Conservation (phyloP, 1,284 basidiomycete species). For the Polyporus tsugae region DNA sequence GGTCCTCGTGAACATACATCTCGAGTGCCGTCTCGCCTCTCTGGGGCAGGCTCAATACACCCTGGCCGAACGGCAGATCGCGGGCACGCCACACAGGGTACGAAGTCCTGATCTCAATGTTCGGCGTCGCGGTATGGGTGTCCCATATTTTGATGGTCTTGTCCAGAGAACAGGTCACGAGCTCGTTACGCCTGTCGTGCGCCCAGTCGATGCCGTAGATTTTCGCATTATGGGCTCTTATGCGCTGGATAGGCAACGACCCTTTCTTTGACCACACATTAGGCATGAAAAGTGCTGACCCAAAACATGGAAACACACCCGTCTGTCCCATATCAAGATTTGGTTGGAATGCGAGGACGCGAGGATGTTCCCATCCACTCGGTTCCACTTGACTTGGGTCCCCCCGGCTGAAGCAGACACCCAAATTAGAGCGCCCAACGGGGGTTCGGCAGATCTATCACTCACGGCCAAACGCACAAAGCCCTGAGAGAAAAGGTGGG, state of each 20-base stretch:
- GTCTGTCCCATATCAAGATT: conserved; percentile 88
- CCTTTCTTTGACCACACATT: conserved; percentile 73
- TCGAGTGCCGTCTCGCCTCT: conserved; percentile 86
- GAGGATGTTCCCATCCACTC: conserved; percentile 83
- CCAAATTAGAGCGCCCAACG: neutral
- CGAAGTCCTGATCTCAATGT: conserved; percentile 71
- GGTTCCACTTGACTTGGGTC: conserved; percentile 97
- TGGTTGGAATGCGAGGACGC: conserved; percentile 89
- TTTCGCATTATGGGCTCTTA: conserved; percentile 85
- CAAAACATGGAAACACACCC: conserved; percentile 56
- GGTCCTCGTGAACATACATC: conserved; percentile 75
- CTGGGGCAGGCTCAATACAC: conserved; percentile 91
- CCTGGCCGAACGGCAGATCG: conserved; percentile 91
- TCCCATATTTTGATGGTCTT: conserved; percentile 92
- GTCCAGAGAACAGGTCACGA: conserved; percentile 93
- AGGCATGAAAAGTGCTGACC: neutral
- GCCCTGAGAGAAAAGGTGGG: conserved; percentile 47
- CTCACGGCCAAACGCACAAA: conserved; percentile 80
- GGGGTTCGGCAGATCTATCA: neutral
- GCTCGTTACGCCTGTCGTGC: conserved; percentile 72
- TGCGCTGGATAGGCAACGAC: conserved; percentile 79
- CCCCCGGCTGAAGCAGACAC: conserved; percentile 64
- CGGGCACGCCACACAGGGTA: conserved; percentile 97
- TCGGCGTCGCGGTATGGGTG: conserved; percentile 53
- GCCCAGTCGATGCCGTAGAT: conserved; percentile 98